Base-by-base conservation (phyloP, 495 filamentous ascomycete species). In the Letharia lupina region DNA sequence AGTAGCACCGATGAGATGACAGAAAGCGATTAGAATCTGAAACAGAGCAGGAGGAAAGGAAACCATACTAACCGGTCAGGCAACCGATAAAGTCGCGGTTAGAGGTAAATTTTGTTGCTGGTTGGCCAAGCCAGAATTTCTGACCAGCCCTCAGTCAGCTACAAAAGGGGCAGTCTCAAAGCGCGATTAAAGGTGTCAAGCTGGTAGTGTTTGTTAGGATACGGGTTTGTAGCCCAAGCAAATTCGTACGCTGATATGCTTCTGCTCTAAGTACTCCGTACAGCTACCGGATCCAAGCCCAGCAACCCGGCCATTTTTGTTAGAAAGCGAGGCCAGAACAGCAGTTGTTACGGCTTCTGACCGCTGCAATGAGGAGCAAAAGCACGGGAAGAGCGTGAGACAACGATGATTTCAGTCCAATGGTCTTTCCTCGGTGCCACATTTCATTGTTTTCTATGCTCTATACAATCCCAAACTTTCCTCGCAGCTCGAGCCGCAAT, bases 1-100 rank as follows among this genome's bases (percentile, higher is more conserved):
- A 73, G 64, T 61, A 68, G 67, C 44, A 73, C 71, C 7, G 71
- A 70, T 64, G 71, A 73, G 63, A 39, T 73, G 50, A 69, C 69
- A 28, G 61, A 69, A 37, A 71, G 68, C 31, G 67, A 64, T 42
- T 71, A 50, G n/a, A 23, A 13, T 37, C 33, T 33, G 60, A 47
- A 44, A 3, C n/a, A 33, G 33, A 18, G 28, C 15, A 16, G 23
- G 28, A 40, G 9, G 31, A 20, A 20, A 9, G 7, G 8, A 16
- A 37, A 57, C 1, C 5, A 20, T 9, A 33, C 1, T 3, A 23
- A 28, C 52, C 7, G 54, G 20, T 57, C 5, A 57, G 33, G 16
- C 2, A 57, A 57, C 0, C 7, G 33, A 57, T n/a, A 7, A 37
- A 20, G 33, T 18, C 13, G 11, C 44, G 28, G 52, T 6, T 7